Evolutionary conservation across 2,329 filamentous ascomycete species (phyloP).

Genomic region (Talaromyces amestolkiae): DNA sequence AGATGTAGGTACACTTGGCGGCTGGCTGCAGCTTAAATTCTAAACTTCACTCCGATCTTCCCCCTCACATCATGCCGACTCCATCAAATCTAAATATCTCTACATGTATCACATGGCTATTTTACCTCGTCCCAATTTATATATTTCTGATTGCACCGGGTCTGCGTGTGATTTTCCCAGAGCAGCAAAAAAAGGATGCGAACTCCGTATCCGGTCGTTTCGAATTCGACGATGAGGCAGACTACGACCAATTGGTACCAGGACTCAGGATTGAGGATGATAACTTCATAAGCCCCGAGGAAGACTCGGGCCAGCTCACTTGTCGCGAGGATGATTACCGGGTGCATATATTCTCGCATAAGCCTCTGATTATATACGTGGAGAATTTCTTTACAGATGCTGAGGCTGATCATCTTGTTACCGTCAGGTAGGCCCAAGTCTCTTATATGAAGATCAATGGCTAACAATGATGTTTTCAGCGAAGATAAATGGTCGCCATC

Average conservation of each 20-base stretch:
- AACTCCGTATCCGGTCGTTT: conserved; percentile 2
- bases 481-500: conserved; percentile 53
- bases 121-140: conserved; percentile 39
- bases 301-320: conserved; percentile 26
- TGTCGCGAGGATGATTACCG: conserved; percentile 32
- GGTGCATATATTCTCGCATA: conserved; percentile 52
- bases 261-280: conserved; percentile 30
- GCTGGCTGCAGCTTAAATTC: neutral
- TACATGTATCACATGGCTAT: conserved; percentile 33
- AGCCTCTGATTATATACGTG: conserved; percentile 59
- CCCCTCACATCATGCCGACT: conserved; percentile 24
- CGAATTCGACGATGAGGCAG: conserved; percentile 20
- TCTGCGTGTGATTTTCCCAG: conserved; percentile 23
- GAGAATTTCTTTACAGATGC: conserved; percentile 52
- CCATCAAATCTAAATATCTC: conserved; percentile 27
- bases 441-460: neutral
- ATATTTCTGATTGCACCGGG: conserved; percentile 36
- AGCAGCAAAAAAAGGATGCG: neutral
- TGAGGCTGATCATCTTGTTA: conserved; percentile 53
- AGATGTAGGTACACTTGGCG: neutral
- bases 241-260: conserved; percentile 18
- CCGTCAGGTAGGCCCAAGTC: conserved; percentile 48
- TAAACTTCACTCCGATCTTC: neutral
- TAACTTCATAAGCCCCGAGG: conserved; percentile 36
- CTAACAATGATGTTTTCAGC: conserved; percentile 21